Percentiles rank a stretch among this genome's conserved stretches.
Conservation (phyloP, 169 alveolate genomes). For the Plasmodium knowlesi region DNA sequence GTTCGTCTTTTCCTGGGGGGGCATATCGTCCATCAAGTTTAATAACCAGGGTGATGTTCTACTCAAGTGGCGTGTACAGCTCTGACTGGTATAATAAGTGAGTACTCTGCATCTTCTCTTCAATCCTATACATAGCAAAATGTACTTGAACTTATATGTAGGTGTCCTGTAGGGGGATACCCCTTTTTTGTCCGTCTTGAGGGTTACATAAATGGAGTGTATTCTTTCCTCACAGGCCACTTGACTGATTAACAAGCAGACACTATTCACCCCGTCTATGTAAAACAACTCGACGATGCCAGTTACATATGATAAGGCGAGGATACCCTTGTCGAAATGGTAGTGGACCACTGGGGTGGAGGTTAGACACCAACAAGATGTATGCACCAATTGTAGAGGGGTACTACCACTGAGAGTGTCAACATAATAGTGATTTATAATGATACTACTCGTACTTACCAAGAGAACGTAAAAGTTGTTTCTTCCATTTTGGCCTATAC, state of each 20-base stretch:
- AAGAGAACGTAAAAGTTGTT: neutral
- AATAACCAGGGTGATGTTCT: neutral
- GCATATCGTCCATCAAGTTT: neutral
- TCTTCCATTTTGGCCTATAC: neutral
- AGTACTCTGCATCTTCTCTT: neutral
- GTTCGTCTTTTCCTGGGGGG: neutral
- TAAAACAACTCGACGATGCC: conserved; percentile 11
- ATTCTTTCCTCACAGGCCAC: neutral
- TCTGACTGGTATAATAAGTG: neutral
- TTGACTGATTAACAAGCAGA: neutral
- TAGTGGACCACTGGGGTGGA: neutral
- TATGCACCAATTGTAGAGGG: neutral
- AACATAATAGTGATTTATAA: conserved; percentile 15
- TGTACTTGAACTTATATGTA: neutral
- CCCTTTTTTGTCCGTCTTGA: neutral
- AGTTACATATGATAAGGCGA: conserved; percentile 4
- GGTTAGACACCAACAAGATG: neutral
- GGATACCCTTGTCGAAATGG: conserved; percentile 17
- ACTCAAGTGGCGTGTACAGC: neutral
- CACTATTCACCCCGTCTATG: conserved; percentile 24
- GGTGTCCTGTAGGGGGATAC: neutral
- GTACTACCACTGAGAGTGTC: neutral
- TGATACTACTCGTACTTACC: neutral
- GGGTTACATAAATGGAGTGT: conserved; percentile 6
- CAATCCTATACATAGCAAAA: conserved; percentile 32